phyloP scores from a whole-genome alignment of 345 rosid genomes.

The Aurinia saxatilis region DNA sequence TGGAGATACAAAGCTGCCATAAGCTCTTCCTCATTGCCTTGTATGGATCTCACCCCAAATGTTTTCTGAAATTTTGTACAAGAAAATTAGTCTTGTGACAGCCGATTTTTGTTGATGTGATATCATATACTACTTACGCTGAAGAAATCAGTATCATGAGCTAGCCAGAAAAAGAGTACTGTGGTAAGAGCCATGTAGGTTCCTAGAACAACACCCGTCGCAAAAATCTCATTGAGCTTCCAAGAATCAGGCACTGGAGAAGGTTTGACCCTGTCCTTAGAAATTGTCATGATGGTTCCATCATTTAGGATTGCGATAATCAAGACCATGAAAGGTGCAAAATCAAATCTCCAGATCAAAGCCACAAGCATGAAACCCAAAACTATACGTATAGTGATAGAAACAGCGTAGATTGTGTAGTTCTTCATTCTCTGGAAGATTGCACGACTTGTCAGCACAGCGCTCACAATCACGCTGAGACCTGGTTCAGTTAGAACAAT shows the following conservation, averaged over 20 bases:
- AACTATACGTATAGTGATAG: too few species aligned
- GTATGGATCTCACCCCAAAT: constrained; percentile 47
- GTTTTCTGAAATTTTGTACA: constrained; percentile 26
- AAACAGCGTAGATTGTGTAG: too few species aligned
- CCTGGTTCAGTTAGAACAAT: too few species aligned
- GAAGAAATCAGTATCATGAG: too few species aligned
- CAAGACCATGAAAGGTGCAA: too few species aligned
- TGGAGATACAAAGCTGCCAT: constrained; percentile 78
- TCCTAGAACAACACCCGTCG: constrained; percentile 68
- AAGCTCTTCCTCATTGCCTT: constrained; percentile 35
- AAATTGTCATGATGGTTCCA: too few species aligned
- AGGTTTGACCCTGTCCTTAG: constrained; percentile 77
- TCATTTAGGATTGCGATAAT: too few species aligned
- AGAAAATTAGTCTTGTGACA: neutral
- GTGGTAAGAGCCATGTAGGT: constrained; percentile 61
- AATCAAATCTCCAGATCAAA: too few species aligned
- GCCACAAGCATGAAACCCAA: too few species aligned
- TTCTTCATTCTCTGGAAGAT: too few species aligned
- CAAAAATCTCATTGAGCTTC: constrained; percentile 74
- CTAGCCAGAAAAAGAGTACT: constrained; percentile 58
- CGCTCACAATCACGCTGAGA: too few species aligned
- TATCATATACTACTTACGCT: constrained; percentile 35
- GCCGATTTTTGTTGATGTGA: neutral
- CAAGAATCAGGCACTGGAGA: constrained; percentile 79
- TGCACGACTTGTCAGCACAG: too few species aligned